These are phyloP conservation scores for Pogostemon cablin DNA, from an alignment of 257 asterid genomes.

Conservation along the genomic window DNA sequence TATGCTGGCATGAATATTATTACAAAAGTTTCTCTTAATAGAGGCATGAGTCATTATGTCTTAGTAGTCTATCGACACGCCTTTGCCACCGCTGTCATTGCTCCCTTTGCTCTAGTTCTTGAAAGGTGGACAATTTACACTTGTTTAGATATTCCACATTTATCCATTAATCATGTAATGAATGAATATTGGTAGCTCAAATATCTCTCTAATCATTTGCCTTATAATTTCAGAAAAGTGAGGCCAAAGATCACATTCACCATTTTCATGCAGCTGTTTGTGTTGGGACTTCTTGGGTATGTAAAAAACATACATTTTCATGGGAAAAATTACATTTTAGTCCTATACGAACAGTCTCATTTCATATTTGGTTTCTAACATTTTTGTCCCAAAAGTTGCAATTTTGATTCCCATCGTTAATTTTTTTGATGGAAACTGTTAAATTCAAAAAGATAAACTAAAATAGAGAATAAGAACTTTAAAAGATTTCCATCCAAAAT, in stretches of 20 bases:
- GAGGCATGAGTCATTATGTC: conserved; percentile 96
- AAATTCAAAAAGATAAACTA: too few species aligned
- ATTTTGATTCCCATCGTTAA: too few species aligned
- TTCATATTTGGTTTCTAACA: too few species aligned
- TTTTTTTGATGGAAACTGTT: too few species aligned
- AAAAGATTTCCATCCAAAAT: too few species aligned
- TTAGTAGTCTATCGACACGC: conserved; percentile 91
- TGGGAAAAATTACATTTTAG: too few species aligned
- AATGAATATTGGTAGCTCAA: neutral
- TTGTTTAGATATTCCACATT: neutral
- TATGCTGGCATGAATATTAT: conserved; percentile 95
- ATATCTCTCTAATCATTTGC: neutral
- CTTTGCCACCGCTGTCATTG: conserved; percentile 84
- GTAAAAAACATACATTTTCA: conserved; percentile 32
- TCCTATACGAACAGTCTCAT: too few species aligned
- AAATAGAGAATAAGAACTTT: too few species aligned
- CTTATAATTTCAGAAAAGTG: conserved; percentile 56
- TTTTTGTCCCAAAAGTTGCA: too few species aligned
- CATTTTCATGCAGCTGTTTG: conserved; percentile 84
- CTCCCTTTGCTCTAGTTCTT: conserved; percentile 81
- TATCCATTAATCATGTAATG: neutral
- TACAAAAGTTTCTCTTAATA: conserved; percentile 88
- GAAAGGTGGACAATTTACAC: conserved; percentile 55
- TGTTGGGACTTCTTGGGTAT: conserved; percentile 91
- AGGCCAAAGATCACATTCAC: conserved; percentile 90